Evolutionary conservation across 2,329 filamentous ascomycete species (phyloP).

Genomic region (Epichloe baconii): DNA sequence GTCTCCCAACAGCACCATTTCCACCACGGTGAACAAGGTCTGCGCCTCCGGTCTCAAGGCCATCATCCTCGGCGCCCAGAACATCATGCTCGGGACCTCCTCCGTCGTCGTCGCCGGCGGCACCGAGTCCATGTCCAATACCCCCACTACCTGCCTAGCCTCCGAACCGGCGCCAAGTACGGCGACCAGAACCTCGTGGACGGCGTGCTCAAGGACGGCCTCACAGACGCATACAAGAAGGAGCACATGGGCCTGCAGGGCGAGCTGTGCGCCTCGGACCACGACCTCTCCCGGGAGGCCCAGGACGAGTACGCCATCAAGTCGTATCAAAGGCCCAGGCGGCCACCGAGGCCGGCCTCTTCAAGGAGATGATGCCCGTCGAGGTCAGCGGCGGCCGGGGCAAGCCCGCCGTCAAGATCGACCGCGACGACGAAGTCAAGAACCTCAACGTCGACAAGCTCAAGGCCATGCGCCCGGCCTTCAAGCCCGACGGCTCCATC

Average conservation of each 20-base stretch:
- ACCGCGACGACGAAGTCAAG: conserved; percentile 89
- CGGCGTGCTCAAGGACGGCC: conserved; percentile 83
- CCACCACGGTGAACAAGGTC: conserved; percentile 97
- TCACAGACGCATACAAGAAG: conserved; percentile 89
- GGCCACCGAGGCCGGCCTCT: conserved; percentile 68
- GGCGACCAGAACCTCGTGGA: conserved; percentile 83
- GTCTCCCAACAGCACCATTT: conserved; percentile 68
- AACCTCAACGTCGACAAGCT: conserved; percentile 82
- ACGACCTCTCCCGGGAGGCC: conserved; percentile 66
- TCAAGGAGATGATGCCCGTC: conserved; percentile 82
- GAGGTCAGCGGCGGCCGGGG: conserved; percentile 79
- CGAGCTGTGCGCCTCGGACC: conserved; percentile 81
- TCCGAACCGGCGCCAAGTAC: conserved; percentile 85
- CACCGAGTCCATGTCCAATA: conserved; percentile 97
- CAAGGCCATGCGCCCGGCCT: conserved; percentile 71
- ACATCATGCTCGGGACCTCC: conserved; percentile 92
- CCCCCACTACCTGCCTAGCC: conserved; percentile 82
- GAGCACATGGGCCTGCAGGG: conserved; percentile 92
- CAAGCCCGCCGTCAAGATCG: conserved; percentile 71
- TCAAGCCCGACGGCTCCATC: conserved; percentile 74
- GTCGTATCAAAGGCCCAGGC: conserved; percentile 84
- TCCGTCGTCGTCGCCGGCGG: conserved; percentile 88
- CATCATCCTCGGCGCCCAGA: conserved; percentile 87
- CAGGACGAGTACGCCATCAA: conserved; percentile 95
- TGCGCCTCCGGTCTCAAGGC: conserved; percentile 93